Percentiles rank a stretch among this genome's conserved stretches.
These are phyloP conservation scores for Suhomyces anneliseae DNA, from an alignment of 1,139 yeast genomes.

Conservation along the genomic window DNA sequence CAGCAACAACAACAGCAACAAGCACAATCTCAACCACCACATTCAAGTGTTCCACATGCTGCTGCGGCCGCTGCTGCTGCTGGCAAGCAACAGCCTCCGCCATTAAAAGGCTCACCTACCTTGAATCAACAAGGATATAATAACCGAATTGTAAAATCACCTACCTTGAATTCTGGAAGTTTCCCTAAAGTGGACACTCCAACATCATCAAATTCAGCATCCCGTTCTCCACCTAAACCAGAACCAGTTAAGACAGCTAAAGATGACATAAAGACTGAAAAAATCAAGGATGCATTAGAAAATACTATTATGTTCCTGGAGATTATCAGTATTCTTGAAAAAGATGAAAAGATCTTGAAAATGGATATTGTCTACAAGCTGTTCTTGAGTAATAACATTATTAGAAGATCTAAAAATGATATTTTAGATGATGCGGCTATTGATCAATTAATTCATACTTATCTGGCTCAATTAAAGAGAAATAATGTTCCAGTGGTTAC, in stretches of 20 bases:
- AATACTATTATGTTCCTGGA: conserved; percentile 33
- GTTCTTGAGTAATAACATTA: conserved; percentile 30
- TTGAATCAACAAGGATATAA: conserved; percentile 4
- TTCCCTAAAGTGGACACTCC: conserved; percentile 2
- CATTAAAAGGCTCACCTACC: conserved; percentile 3
- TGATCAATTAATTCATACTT: conserved; percentile 43
- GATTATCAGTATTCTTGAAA: conserved; percentile 31
- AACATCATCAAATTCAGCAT: background rate
- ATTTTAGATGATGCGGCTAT: conserved; percentile 37
- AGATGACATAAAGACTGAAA: background rate
- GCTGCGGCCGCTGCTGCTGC: conserved; percentile 19
- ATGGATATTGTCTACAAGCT: conserved; percentile 42
- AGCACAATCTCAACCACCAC: background rate
- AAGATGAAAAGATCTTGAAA: conserved; percentile 44
- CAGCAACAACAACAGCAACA: conserved; percentile 1
- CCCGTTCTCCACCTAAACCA: background rate
- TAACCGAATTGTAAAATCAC: conserved; percentile 9
- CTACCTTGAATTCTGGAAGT: conserved; percentile 8
- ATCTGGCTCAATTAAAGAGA: conserved; percentile 34
- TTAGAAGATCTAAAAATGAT: conserved; percentile 23
- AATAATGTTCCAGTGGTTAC: conserved; percentile 42
- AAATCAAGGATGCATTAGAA: background rate
- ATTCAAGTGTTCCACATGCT: conserved; percentile 11
- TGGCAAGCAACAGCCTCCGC: conserved; percentile 10
- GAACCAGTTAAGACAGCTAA: background rate